A percentile compares a stretch with the other conserved stretches of the same genome.
These are phyloP conservation scores for Arthroderma uncinatum DNA, from an alignment of 2,329 filamentous ascomycete species.

Conservation along the genomic window DNA sequence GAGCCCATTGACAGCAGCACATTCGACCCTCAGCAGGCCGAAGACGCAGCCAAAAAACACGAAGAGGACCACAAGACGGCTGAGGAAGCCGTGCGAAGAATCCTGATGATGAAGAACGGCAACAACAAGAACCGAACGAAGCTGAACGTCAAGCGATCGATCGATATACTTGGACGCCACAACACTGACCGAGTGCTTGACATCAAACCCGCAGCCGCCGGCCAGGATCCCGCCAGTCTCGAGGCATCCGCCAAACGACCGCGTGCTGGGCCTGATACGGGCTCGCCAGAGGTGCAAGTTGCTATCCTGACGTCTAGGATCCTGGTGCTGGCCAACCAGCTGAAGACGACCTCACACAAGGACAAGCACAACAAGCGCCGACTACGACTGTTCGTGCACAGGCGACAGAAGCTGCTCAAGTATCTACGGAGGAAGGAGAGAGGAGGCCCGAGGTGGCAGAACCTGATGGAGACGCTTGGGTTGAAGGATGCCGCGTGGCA, in stretches of 20 bases:
- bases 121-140: slow-evolving; percentile 68
- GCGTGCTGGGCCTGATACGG: slow-evolving; percentile 82
- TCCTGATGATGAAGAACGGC: slow-evolving; percentile 64
- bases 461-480: slow-evolving; percentile 73
- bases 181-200: slow-evolving; percentile 63
- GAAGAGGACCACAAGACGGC: slow-evolving; percentile 54
- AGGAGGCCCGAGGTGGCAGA: slow-evolving; percentile 79
- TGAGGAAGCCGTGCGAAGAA: slow-evolving; percentile 63
- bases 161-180: slow-evolving; percentile 83
- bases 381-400: slow-evolving; percentile 72
- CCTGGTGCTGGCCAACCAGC: slow-evolving; percentile 59
- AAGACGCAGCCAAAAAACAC: slow-evolving; percentile 36
- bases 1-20: slow-evolving; percentile 21
- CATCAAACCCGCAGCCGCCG: slow-evolving; percentile 42
- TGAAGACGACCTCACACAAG: slow-evolving; percentile 60
- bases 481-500: slow-evolving; percentile 82
- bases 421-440: slow-evolving; percentile 86
- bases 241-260: slow-evolving; percentile 29
- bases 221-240: slow-evolving; percentile 30
- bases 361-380: slow-evolving; percentile 95
- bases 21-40: slow-evolving; percentile 30
- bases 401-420: slow-evolving; percentile 72
- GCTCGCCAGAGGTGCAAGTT: slow-evolving; percentile 94
- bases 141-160: slow-evolving; percentile 71
- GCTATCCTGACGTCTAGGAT: slow-evolving; percentile 94